Evolutionary conservation across 2,329 filamentous ascomycete genomes (phyloP).

Genomic region (Lizonia empirigonia): DNA sequence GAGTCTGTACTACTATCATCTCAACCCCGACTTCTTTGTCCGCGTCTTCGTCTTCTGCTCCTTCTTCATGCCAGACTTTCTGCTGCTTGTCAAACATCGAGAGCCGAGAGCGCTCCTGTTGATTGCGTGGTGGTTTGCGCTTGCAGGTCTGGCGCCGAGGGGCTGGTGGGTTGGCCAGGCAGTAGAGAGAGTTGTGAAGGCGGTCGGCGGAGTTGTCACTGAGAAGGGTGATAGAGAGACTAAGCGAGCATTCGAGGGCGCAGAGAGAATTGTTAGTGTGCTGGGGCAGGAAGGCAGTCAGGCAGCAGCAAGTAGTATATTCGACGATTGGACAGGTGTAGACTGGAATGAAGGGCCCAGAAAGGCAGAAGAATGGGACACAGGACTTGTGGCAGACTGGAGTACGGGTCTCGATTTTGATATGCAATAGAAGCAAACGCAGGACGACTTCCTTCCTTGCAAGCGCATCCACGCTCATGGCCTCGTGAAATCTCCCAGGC

Average conservation of each 20-base stretch:
- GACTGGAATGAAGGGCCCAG: constrained; percentile 34
- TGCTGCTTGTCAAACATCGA: constrained; percentile 26
- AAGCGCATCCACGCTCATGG: no score
- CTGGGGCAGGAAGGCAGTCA: constrained; percentile 23
- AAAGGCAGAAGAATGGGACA: constrained; percentile 30
- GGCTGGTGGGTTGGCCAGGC: constrained; percentile 31
- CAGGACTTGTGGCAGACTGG: constrained; percentile 14
- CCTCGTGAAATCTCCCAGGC: no score
- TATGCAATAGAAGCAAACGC: no score
- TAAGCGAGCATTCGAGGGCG: constrained; percentile 28
- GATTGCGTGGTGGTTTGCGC: constrained; percentile 38
- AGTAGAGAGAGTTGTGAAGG: constrained; percentile 26
- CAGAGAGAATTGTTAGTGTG: constrained; percentile 24
- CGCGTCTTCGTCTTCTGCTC: constrained; percentile 39
- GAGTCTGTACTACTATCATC: constrained; percentile 40
- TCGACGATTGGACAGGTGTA: constrained; percentile 36
- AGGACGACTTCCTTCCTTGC: no score
- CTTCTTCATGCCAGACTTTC: constrained; percentile 38
- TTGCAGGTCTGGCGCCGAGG: constrained; percentile 31
- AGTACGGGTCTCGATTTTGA: not conserved
- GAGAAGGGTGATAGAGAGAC: constrained; percentile 15
- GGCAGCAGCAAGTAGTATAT: constrained; percentile 32
- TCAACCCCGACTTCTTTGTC: constrained; percentile 37
- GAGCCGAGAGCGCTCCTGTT: constrained; percentile 38
- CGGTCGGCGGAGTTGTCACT: constrained; percentile 27